phyloP scores from a whole-genome alignment of 805 yeast species.

The Cyberlindnera xylosilytica region DNA sequence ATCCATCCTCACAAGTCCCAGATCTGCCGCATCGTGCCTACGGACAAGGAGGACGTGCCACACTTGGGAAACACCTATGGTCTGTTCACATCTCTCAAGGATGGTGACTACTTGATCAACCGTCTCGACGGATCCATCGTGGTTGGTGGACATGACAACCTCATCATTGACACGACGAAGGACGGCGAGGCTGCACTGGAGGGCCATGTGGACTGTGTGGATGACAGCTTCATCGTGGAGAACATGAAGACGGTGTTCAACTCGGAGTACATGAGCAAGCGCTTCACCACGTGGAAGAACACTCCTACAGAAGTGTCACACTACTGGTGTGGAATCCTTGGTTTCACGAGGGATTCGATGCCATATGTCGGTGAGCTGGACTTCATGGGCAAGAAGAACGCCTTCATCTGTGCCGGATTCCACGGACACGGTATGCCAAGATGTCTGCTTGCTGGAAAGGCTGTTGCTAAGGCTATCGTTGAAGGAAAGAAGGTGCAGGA shows the following conservation, averaged over 20 bases:
- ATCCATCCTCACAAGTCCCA: constrained; percentile 36
- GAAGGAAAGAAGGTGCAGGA: constrained; percentile 14
- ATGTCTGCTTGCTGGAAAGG: constrained; percentile 39
- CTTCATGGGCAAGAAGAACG: constrained; percentile 26
- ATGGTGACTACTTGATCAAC: constrained; percentile 35
- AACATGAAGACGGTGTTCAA: constrained; percentile 24
- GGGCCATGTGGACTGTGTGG: constrained; percentile 31
- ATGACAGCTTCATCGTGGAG: constrained; percentile 34
- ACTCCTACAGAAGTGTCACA: constrained; percentile 25
- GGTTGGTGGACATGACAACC: constrained; percentile 31
- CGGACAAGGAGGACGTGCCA: constrained; percentile 27
- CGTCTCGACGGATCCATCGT: constrained; percentile 38
- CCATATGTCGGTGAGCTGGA: constrained; percentile 44
- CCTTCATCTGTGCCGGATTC: constrained; percentile 44
- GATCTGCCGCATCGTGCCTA: constrained; percentile 29
- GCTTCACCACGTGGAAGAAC: constrained; percentile 34
- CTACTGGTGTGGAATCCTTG: constrained; percentile 48
- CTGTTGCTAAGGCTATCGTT: constrained; percentile 31
- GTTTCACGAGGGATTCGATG: constrained; percentile 37
- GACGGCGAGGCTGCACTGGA: constrained; percentile 15
- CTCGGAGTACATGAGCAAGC: constrained; percentile 29
- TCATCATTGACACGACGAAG: constrained; percentile 7
- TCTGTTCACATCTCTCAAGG: constrained; percentile 26
- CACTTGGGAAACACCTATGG: constrained; percentile 36
- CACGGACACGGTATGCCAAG: constrained; percentile 54